Conservation (phyloP, 2,329 filamentous ascomycete species). For the Fusarium anguioides region DNA sequence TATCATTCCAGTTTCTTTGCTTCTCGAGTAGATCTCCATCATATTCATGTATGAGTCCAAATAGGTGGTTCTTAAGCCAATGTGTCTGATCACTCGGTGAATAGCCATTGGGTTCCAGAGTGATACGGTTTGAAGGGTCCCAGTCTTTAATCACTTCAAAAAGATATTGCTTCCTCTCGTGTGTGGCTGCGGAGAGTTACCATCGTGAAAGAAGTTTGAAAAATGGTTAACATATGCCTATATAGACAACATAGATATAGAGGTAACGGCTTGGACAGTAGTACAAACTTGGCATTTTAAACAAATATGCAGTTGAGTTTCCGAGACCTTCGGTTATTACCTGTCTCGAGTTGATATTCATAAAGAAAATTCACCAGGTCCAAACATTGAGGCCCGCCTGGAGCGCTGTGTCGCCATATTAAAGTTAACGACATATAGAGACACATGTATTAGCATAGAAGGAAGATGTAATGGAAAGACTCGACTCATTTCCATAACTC, state of each 20-base stretch:
- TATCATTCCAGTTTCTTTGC: background rate
- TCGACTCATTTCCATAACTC: too few species aligned
- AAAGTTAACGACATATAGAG: background rate
- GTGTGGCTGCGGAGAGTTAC: background rate
- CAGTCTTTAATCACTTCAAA: background rate
- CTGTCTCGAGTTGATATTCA: background rate
- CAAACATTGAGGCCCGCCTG: background rate
- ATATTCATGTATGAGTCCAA: background rate
- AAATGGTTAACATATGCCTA: too few species aligned
- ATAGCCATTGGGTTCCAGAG: background rate
- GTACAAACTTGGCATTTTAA: background rate
- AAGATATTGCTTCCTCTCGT: background rate
- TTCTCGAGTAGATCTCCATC: background rate
- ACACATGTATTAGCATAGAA: too few species aligned
- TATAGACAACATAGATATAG: too few species aligned
- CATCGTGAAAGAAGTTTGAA: background rate
- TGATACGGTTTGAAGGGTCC: background rate
- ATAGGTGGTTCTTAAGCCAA: conserved; percentile 6
- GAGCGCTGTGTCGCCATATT: background rate
- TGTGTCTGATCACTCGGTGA: background rate
- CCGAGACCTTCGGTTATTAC: background rate
- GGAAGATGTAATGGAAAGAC: too few species aligned
- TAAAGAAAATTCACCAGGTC: background rate
- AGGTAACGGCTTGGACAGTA: background rate
- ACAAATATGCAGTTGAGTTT: background rate